A percentile compares a stretch with the other conserved stretches of the same genome.
Evolutionary conservation across 2,329 filamentous ascomycete species (phyloP).

Genomic region (Aspergillus jensenii): DNA sequence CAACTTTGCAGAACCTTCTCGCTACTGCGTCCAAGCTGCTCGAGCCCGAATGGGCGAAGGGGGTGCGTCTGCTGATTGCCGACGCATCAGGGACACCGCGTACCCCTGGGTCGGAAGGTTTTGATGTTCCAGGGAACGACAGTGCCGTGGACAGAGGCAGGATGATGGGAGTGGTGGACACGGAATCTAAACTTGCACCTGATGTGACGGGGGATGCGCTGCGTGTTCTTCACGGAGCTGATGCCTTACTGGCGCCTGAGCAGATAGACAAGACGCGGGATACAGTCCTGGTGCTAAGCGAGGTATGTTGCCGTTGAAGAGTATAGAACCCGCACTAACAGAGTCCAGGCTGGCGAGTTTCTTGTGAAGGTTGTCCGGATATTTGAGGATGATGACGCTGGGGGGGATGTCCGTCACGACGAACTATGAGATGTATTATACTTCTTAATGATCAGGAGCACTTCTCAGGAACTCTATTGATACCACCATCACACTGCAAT

Average conservation of each 20-base stretch:
- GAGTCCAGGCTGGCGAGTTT: neutral
- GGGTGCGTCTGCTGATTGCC: neutral
- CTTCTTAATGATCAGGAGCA: neutral
- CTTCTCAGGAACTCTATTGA: neutral
- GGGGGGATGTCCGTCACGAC: neutral
- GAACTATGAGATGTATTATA: neutral
- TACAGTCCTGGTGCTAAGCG: neutral
- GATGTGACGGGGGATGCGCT: neutral
- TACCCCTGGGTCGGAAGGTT: neutral
- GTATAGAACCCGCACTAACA: neutral
- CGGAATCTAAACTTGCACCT: neutral
- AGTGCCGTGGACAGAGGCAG: neutral
- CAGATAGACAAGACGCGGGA: neutral
- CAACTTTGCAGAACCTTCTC: neutral
- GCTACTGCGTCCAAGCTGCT: neutral
- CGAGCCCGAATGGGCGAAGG: neutral
- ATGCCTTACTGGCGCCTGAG: neutral
- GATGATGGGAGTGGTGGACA: neutral
- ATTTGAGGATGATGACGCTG: neutral
- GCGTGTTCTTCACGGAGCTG: neutral
- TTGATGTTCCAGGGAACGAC: neutral
- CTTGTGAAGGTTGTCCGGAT: neutral
- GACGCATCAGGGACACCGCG: too few relatives aligned
- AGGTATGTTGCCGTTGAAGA: neutral
- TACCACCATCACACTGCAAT: neutral